Percentiles rank a stretch among this genome's conserved stretches.
phyloP scores from a whole-genome alignment of 2,329 filamentous ascomycete species.

The Fusarium buxicola region DNA sequence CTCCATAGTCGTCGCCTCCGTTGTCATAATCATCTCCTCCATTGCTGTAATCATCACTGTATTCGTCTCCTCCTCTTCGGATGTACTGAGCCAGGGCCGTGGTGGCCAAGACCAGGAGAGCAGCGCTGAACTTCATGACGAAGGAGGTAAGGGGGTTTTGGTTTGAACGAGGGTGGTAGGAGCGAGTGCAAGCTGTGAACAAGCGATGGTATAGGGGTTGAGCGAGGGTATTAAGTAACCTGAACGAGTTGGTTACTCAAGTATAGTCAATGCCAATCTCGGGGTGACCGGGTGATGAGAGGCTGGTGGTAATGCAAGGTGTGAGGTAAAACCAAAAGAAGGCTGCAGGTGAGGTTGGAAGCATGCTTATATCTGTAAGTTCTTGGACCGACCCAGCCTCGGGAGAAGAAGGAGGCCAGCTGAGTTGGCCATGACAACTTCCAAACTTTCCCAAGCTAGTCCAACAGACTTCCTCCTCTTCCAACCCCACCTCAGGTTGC shows the following conservation, averaged over 20 bases:
- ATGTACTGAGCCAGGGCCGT: slow-evolving; percentile 42
- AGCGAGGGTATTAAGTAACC: slow-evolving; percentile 48
- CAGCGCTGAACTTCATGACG: slow-evolving; percentile 44
- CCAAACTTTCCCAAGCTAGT: slow-evolving; percentile 23
- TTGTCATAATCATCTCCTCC: slow-evolving; percentile 19
- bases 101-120: slow-evolving; percentile 42
- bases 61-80: slow-evolving; percentile 35
- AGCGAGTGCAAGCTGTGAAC: slow-evolving; percentile 36
- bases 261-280: slow-evolving; percentile 21
- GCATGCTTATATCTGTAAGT: slow-evolving; percentile 42
- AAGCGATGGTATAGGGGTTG: slow-evolving; percentile 33
- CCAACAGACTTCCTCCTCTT: slow-evolving; percentile 28
- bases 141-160: slow-evolving; percentile 15
- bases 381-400: slow-evolving; percentile 9
- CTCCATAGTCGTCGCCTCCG: slow-evolving; percentile 12
- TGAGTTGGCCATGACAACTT: slow-evolving; percentile 38
- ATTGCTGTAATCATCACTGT: slow-evolving; percentile 6
- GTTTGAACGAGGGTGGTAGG: slow-evolving; percentile 31
- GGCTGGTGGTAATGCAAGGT: slow-evolving; percentile 31
- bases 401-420: slow-evolving; percentile 19
- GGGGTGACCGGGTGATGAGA: slow-evolving; percentile 24
- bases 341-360: slow-evolving; percentile 20
- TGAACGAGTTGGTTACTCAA: slow-evolving; percentile 48
- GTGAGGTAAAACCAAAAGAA: slow-evolving; percentile 22
- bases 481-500: slow-evolving; percentile 40